Evolutionary conservation across 768 basidiomycete species (phyloP), one percentile per base, ranked within the genome.

Genomic region (Russula brevipes): DNA sequence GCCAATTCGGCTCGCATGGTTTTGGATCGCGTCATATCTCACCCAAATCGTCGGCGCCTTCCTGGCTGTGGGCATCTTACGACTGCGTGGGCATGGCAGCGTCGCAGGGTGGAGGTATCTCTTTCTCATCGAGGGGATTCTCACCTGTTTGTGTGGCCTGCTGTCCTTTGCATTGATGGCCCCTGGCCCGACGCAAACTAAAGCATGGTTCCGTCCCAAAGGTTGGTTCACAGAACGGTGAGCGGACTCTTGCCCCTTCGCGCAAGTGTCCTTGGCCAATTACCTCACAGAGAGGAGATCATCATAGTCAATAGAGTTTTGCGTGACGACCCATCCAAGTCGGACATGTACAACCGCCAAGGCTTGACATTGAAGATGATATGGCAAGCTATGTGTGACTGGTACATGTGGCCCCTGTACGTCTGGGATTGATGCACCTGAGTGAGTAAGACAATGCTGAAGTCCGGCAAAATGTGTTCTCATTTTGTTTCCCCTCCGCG

Each of bases 341-440:
- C 53, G 9, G 78, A 81, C 66, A 86, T 88, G 86, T 85, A 87
- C 73, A 88, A 89, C 66, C 80, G 86, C n/a, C 75, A 89, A 73
- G 86, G 84, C 14, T 74, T 88, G 5, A 75, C 75, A 4, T 52
- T 77, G 8, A 71, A 68, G 63, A 81, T 80, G 74, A 79, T 88
- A 35, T 82, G 75, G 71, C 69, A 76, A 31, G 80, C 83, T 14
- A 61, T 86, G 24, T 74, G 72, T 19, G 86, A 88, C 68, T 87
- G 81, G 79, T 75, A 80, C 56, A 72, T 87, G 67, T 87, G 86
- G 86, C 86, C 87, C 0, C 64, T 88, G 39, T 88, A 88, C 66
- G 72, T 77, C 31, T 86, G 33, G 82, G 84, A 4, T 69, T 85
- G 36, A 72, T 76, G 12, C 82, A 82, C 69, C 24, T 54, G 39